Conservation (phyloP, 441 rosid genomes). For the Aleurites moluccanus region DNA sequence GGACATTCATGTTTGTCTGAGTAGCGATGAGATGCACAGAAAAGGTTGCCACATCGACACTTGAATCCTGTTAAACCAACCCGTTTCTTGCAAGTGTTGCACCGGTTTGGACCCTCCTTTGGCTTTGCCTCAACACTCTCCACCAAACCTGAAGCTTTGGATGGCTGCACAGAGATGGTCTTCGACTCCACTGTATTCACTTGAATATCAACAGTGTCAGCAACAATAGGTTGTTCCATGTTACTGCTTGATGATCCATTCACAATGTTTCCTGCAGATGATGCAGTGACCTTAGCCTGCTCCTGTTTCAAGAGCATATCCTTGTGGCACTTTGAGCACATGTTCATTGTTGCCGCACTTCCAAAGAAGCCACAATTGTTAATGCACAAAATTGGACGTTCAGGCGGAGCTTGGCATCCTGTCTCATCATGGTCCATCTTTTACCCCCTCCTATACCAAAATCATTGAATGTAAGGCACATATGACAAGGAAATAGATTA, state of each 20-base stretch:
- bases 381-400: constrained; percentile 75
- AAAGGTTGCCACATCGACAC: constrained; percentile 68
- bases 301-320: constrained; percentile 49
- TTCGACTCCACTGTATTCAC: constrained; percentile 40
- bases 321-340: constrained; percentile 68
- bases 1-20: constrained; percentile 74
- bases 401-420: constrained; percentile 95
- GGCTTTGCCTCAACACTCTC: constrained; percentile 45
- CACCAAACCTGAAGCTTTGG: constrained; percentile 34
- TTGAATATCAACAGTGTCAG: constrained; percentile 24
- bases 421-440: constrained; percentile 94
- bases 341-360: constrained; percentile 63
- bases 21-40: constrained; percentile 73
- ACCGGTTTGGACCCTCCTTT: constrained; percentile 50
- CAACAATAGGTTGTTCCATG: constrained; percentile 29
- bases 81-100: constrained; percentile 52
- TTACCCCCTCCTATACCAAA: constrained; percentile 39
- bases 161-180: constrained; percentile 38
- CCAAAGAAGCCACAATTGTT: constrained; percentile 87
- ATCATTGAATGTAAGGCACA: not conserved
- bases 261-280: constrained; percentile 43
- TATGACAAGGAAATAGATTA: not conserved
- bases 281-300: constrained; percentile 49
- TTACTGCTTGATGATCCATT: constrained; percentile 39
- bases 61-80: constrained; percentile 69